These are phyloP conservation scores for Gracilaria domingensis DNA, from an alignment of 23 red algal species.

Conservation along the genomic window DNA sequence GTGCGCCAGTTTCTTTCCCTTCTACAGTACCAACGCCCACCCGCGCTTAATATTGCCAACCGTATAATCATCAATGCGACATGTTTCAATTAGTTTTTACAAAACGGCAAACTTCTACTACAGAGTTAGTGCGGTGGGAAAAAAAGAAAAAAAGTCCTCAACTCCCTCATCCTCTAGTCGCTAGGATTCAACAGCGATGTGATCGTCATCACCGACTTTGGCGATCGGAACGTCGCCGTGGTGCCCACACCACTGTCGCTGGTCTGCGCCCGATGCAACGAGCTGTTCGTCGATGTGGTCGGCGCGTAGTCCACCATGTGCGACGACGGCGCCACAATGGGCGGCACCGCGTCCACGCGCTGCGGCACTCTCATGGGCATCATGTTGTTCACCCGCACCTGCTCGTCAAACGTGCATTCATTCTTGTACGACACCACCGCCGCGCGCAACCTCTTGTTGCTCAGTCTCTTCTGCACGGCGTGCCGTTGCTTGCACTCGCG, in stretches of 20 bases:
- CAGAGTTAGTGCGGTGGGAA: conserved; percentile 17
- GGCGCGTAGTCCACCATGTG: not conserved
- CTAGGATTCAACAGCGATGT: conserved; percentile 25
- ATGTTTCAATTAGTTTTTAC: conserved; percentile 15
- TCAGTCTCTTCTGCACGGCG: conserved; percentile 17
- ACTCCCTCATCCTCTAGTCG: not conserved
- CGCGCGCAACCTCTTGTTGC: conserved; percentile 7
- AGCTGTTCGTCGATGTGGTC: not conserved
- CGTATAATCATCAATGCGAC: not conserved
- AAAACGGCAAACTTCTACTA: conserved; percentile 7
- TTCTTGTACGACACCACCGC: conserved; percentile 3
- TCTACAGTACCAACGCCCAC: too few relatives aligned
- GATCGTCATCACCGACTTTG: conserved; percentile 40
- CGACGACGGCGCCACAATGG: not conserved
- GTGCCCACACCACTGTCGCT: not conserved
- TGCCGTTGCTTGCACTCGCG: conserved; percentile 43
- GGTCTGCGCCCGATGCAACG: not conserved
- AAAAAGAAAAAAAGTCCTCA: too few relatives aligned
- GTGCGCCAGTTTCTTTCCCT: not conserved
- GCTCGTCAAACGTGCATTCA: not conserved
- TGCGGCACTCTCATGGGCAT: not conserved
- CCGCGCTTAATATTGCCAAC: too few relatives aligned
- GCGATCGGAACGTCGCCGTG: not conserved
- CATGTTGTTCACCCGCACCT: not conserved
- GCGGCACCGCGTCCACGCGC: not conserved